Base-by-base conservation (phyloP, 345 rosid genomes). In the Capsella bursapastoris region DNA sequence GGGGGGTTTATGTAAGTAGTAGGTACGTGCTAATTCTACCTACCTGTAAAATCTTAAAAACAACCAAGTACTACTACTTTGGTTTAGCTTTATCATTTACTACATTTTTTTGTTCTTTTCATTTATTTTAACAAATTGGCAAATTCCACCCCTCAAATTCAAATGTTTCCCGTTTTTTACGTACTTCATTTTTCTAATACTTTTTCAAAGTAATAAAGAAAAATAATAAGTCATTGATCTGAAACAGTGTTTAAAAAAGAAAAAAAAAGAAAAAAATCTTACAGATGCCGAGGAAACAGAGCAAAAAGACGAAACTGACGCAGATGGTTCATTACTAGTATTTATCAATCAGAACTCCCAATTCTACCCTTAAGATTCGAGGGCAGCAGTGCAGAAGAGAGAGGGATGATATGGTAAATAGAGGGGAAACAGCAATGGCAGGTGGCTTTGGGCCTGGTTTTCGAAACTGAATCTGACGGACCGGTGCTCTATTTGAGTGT, bases 401-500 rank as follows among this genome's bases (percentile, higher is more conserved):
- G 8, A 52, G 29, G 71, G 75, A 9, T 38, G 25, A 28, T 32
- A 12, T 14, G 1, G 71, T 79, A 55, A 62, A 48, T 57, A 0
- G 2, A 22, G 1, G 41, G 43, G 68, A 65, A 79, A 73, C 79
- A 73, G 25, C 0, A 41, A n/a, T 72, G 72, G 73, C 81, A 71
- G 77, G 73, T 66, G 70, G 37, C 69, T 72, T 71, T 29, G 72
- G 80, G 81, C 52, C 73, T 78, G 61, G 77, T 72, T 78, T 67
- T 72, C 78, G 78, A 79, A 79, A 74, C 82, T 68, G 31, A 79
- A 73, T 79, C 79, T 73, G 79, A 79, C 78, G 78, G 78, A 73
- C 73, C 78, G 78, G 66, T 66, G 71, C 78, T 78, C 77, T 71
- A 64, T 77, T 71, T 77, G 62, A 77, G 80, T 57, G 76, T 63